Base-by-base conservation (phyloP, 164 flowering plant species). In the Umbellularia californica region DNA sequence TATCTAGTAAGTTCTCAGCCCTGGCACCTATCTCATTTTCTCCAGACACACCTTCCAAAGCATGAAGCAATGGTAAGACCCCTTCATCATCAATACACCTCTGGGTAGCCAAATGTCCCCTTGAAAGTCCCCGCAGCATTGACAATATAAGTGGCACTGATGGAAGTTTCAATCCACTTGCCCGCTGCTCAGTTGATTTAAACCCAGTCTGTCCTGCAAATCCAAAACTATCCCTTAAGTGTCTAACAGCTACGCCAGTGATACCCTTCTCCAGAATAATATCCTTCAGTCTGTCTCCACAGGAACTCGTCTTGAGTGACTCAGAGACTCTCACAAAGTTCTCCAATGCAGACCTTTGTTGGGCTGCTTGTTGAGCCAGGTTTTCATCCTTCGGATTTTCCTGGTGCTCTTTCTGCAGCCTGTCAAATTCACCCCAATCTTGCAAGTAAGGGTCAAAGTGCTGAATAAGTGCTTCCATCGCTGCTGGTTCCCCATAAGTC, bases 11-110 rank as follows among this genome's bases (percentile, higher is more conserved):
- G 77, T 96, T 96, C 79, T 96, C 99, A 73, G 99, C 99, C 83
- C 91, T 89, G 15, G 96, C 97, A 47, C 99, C 99, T 78, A 96
- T 96, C 80, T 94, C 98, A 81, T 91, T 94, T 81, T 92, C 99
- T 73, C 95, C 99, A 58, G 94, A 0, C 25, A 96, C 98, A 33
- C 98, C 97, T 84, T 96, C 99, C 76, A 96, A 76, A 65, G 97
- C 95, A 89, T 96, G 99, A 51, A 96, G 95, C 87, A 96, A 71
- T 3, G 97, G 89, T 73, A 96, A 83, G 75, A 94, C 82, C 3
- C 91, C 95, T 71, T 90, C 97, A 55, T 88, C 87, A 74, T 96
- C 97, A 69, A 96, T 89, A 75, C 93, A 90, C 68, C 65, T 85
- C 72, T 96, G 99, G 10, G 98, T 96, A 58, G 90, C 77, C 82